phyloP scores from a whole-genome alignment of 176 grass and related monocot genomes.

The Saccharum officinarum region DNA sequence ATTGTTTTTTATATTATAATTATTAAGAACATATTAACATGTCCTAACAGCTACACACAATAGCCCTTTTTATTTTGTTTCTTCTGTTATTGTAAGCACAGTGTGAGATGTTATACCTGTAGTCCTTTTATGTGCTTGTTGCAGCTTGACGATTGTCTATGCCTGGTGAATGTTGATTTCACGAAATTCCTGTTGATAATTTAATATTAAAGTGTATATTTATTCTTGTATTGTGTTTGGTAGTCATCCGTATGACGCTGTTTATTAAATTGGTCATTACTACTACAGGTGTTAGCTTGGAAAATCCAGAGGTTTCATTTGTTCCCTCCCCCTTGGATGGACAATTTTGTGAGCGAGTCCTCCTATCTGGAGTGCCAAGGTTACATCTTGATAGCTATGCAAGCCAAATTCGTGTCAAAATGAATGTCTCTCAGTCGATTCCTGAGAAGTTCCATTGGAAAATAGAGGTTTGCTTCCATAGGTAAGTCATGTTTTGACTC shows the following conservation, averaged over 20 bases:
- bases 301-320: conserved; percentile 62
- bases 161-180: neutral
- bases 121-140: neutral
- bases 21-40: neutral
- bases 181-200: neutral
- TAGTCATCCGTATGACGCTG: neutral
- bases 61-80: neutral
- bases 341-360: conserved; percentile 67
- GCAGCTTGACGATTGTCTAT: neutral
- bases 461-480: conserved; percentile 76
- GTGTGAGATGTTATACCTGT: neutral
- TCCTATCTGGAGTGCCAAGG: conserved; percentile 65
- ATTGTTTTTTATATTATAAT: neutral
- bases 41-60: neutral
- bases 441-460: conserved; percentile 73
- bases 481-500: conserved; percentile 52
- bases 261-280: neutral
- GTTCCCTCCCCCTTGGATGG: conserved; percentile 40
- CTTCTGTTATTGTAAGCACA: neutral
- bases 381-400: conserved; percentile 65
- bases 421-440: conserved; percentile 68
- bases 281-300: conserved; percentile 64
- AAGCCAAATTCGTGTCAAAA: conserved; percentile 48
- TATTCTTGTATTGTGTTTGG: neutral
- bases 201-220: neutral